phyloP scores from a whole-genome alignment of 192 early-diverging fungal genomes.

The Jimgerdemannia lactiflua region DNA sequence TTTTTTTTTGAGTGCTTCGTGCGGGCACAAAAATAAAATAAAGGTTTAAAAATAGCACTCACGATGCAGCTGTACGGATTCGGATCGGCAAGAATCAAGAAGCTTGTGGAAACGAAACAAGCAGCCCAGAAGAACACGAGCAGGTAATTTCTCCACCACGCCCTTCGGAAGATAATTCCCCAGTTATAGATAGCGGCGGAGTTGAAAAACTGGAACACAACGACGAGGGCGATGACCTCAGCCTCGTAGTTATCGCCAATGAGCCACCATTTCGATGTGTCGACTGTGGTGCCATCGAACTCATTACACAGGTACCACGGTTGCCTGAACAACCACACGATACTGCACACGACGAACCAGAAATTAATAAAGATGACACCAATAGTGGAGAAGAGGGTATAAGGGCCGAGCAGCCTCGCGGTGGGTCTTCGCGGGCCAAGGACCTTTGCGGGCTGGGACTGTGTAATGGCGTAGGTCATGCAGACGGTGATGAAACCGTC shows the following conservation, averaged over 20 bases:
- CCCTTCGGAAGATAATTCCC: slow-evolving; percentile 59
- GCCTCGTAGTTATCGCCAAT: slow-evolving; percentile 82
- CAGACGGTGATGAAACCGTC: slow-evolving; percentile 65
- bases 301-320: slow-evolving; percentile 78
- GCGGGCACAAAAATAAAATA: neutral
- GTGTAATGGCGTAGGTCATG: slow-evolving; percentile 64
- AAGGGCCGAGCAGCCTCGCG: slow-evolving; percentile 68
- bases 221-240: slow-evolving; percentile 56
- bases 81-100: slow-evolving; percentile 53
- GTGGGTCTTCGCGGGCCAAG: slow-evolving; percentile 66
- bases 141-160: slow-evolving; percentile 61
- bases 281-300: slow-evolving; percentile 63
- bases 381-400: slow-evolving; percentile 66
- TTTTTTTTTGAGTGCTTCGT: neutral
- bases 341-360: slow-evolving; percentile 52
- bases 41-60: neutral
- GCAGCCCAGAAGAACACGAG: slow-evolving; percentile 51
- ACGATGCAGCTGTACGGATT: slow-evolving; percentile 45
- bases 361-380: slow-evolving; percentile 73
- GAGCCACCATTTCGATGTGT: slow-evolving; percentile 75
- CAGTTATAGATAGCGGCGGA: slow-evolving; percentile 67
- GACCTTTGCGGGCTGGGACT: slow-evolving; percentile 52
- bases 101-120: slow-evolving; percentile 47
- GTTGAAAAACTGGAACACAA: slow-evolving; percentile 72
- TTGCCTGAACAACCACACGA: slow-evolving; percentile 66